Conservation (phyloP, 345 rosid genomes). For the Iberis pinnata region DNA sequence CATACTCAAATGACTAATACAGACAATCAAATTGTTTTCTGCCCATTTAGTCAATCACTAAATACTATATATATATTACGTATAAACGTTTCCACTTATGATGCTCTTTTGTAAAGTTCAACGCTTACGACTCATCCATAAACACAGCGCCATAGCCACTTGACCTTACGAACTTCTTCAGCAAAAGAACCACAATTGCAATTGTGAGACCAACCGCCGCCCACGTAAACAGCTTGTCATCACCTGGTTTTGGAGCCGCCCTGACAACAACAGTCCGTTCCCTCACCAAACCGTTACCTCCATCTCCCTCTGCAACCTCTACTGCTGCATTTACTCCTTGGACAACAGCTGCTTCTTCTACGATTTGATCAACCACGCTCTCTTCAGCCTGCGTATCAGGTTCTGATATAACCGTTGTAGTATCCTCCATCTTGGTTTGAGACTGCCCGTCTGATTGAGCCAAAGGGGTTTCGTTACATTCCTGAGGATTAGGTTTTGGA, state of each 20-base stretch:
- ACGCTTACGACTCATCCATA: constrained; percentile 42
- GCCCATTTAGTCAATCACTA: too few species aligned
- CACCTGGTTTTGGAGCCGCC: constrained; percentile 41
- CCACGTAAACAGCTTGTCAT: constrained; percentile 77
- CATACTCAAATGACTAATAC: too few species aligned
- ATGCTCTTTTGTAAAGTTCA: background rate
- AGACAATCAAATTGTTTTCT: too few species aligned
- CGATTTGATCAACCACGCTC: constrained; percentile 36
- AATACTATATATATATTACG: too few species aligned
- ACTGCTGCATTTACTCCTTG: constrained; percentile 22
- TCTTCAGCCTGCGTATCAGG: constrained; percentile 29
- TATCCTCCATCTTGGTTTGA: constrained; percentile 4
- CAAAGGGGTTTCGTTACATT: background rate
- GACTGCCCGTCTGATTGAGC: constrained; percentile 10
- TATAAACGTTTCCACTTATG: too few species aligned
- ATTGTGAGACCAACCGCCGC: constrained; percentile 84
- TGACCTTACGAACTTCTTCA: constrained; percentile 81
- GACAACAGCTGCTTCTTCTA: constrained; percentile 25
- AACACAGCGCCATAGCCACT: constrained; percentile 70
- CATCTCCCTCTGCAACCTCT: constrained; percentile 20
- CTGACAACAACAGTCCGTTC: constrained; percentile 4
- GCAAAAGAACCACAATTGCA: constrained; percentile 73
- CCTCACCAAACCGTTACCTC: constrained; percentile 3
- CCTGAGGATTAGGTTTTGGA: constrained; percentile 39
- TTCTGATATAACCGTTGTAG: constrained; percentile 9